phyloP scores from a whole-genome alignment of 768 basidiomycete species.

The Mycena maculata region DNA sequence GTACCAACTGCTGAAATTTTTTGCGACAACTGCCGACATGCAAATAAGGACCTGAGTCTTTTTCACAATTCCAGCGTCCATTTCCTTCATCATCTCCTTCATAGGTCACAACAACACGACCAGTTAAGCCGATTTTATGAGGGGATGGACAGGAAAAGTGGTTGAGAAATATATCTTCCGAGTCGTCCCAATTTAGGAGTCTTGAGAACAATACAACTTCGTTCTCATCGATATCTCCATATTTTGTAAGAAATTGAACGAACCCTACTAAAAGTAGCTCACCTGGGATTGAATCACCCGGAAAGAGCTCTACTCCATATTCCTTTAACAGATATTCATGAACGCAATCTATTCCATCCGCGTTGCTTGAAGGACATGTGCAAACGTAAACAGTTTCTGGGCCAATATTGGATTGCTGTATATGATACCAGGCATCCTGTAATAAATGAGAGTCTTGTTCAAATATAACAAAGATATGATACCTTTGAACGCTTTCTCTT shows the following conservation, averaged over 20 bases:
- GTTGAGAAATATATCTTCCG: not conserved
- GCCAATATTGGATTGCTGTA: not conserved
- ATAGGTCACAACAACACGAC: conserved; percentile 2
- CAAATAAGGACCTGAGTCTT: not conserved
- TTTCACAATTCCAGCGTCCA: conserved; percentile 10
- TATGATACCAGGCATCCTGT: conserved; percentile 16
- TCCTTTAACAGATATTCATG: conserved; percentile 10
- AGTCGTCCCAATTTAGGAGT: not conserved
- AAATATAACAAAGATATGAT: not conserved
- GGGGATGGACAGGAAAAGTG: conserved; percentile 4
- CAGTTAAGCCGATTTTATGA: not conserved
- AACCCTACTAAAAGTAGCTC: not conserved
- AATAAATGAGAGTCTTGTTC: not conserved
- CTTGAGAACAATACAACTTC: not conserved
- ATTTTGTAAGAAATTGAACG: too few relatives aligned
- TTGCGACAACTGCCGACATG: not conserved
- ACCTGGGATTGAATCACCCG: not conserved
- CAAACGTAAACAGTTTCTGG: not conserved
- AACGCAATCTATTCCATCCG: not conserved
- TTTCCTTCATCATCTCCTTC: not conserved
- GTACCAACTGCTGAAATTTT: conserved; percentile 3
- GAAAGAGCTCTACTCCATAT: not conserved
- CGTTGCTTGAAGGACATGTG: not conserved
- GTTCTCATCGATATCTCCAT: not conserved
- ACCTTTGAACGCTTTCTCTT: conserved; percentile 1